Percentiles rank a stretch among this genome's conserved stretches.
Evolutionary conservation across 208 protist genomes (phyloP).

Genomic region (Borovskyia barvae): DNA sequence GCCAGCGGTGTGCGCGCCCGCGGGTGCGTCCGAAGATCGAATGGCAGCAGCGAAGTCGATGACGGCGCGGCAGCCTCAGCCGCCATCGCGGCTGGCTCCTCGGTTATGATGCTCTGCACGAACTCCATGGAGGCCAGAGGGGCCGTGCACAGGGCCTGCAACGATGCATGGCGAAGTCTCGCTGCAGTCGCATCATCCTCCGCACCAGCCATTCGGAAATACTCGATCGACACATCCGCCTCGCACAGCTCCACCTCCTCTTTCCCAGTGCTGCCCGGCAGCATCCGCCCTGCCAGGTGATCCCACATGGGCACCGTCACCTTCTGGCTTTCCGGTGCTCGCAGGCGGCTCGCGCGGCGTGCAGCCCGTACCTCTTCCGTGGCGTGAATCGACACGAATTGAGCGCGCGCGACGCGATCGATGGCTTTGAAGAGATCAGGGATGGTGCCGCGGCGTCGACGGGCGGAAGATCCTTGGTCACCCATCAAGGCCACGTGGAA

Average conservation of each 20-base stretch:
- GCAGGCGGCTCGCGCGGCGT: conserved; percentile 17
- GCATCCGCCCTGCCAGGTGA: conserved; percentile 29
- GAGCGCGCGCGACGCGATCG: conserved; percentile 28
- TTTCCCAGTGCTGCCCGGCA: conserved; percentile 30
- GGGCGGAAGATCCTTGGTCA: conserved; percentile 8
- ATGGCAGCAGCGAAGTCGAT: conserved; percentile 53
- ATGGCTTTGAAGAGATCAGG: conserved; percentile 38
- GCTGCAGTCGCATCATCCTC: not conserved
- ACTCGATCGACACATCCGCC: conserved; percentile 15
- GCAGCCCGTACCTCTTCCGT: conserved; percentile 17
- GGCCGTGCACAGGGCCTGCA: conserved; percentile 37
- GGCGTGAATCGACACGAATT: conserved; percentile 19
- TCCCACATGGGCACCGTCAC: conserved; percentile 26
- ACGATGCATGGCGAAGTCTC: conserved; percentile 9
- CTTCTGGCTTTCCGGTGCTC: conserved; percentile 14
- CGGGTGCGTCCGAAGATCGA: conserved; percentile 51
- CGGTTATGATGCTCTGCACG: conserved; percentile 14
- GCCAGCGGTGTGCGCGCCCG: conserved; percentile 51
- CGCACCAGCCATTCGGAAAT: conserved; percentile 13
- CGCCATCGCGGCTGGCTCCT: conserved; percentile 6
- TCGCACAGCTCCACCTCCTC: conserved; percentile 24
- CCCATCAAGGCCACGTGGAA: conserved; percentile 9
- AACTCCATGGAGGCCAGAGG: conserved; percentile 39
- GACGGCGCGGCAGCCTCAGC: not conserved
- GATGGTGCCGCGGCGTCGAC: conserved; percentile 19